Evolutionary conservation across 768 basidiomycete genomes (phyloP).

Genomic region (Podaxis sp.): DNA sequence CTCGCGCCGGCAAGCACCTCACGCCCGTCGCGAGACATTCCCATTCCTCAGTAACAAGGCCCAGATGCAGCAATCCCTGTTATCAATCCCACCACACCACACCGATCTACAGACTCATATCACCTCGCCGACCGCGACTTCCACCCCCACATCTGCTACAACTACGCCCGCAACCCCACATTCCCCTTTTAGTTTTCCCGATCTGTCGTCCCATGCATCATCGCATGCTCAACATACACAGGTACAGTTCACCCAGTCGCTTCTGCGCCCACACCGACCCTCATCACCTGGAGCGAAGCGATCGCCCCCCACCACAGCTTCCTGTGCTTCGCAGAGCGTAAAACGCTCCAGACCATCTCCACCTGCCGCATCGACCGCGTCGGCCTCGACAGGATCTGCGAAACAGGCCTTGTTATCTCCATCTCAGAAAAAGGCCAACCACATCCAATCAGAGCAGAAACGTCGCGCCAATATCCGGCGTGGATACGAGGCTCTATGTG

Average conservation of each 20-base stretch:
- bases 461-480: slow-evolving; percentile 86
- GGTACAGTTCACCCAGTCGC: background rate
- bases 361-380: slow-evolving; percentile 1
- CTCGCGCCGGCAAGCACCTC: slow-evolving; percentile 14
- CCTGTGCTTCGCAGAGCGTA: background rate
- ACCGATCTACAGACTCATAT: slow-evolving; percentile 6
- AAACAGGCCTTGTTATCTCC: slow-evolving; percentile 56
- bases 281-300: slow-evolving; percentile 3
- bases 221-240: background rate
- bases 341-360: slow-evolving; percentile 8
- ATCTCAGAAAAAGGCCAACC: slow-evolving; percentile 89
- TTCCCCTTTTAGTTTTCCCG: slow-evolving; percentile 10
- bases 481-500: slow-evolving; percentile 87
- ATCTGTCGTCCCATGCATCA: background rate
- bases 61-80: slow-evolving; percentile 16
- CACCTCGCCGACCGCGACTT: slow-evolving; percentile 8
- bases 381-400: slow-evolving; percentile 5
- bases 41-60: slow-evolving; percentile 23
- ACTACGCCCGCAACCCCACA: slow-evolving; percentile 14
- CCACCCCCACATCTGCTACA: slow-evolving; percentile 10
- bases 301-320: background rate
- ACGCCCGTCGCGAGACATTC: slow-evolving; percentile 22
- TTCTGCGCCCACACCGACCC: background rate
- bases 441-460: slow-evolving; percentile 94
- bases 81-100: background rate